Conservation (phyloP, 2,329 filamentous ascomycete species). For the Cytospora paraplurivora region DNA sequence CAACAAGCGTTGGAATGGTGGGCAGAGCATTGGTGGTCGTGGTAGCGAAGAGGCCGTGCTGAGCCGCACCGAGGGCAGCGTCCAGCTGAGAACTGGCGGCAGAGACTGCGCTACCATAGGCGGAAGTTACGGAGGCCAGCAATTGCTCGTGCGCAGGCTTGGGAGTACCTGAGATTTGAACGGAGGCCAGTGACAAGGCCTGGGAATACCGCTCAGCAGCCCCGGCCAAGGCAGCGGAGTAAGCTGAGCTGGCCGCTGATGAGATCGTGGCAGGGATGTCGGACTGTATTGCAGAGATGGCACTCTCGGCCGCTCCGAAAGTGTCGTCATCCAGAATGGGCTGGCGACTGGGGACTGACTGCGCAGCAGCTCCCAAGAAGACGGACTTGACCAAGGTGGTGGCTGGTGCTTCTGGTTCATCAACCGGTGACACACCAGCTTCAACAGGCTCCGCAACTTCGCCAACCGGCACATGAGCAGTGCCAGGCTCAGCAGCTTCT, state of each 20-base stretch:
- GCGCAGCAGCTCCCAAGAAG: slow-evolving; percentile 54
- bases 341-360: slow-evolving; percentile 50
- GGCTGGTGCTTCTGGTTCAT: slow-evolving; percentile 31
- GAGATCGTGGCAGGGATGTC: slow-evolving; percentile 36
- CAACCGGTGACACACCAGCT: slow-evolving; percentile 24
- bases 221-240: slow-evolving; percentile 64
- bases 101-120: slow-evolving; percentile 66
- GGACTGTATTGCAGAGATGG: slow-evolving; percentile 39
- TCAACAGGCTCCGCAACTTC: slow-evolving; percentile 28
- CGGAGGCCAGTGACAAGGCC: slow-evolving; percentile 68
- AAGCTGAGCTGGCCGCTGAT: slow-evolving; percentile 46
- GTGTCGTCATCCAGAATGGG: slow-evolving; percentile 54
- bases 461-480: slow-evolving; percentile 30
- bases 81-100: slow-evolving; percentile 63
- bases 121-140: slow-evolving; percentile 67
- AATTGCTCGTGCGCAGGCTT: slow-evolving; percentile 71
- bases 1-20: slow-evolving; percentile 43
- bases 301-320: slow-evolving; percentile 42
- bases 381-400: slow-evolving; percentile 47
- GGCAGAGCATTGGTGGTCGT: slow-evolving; percentile 43
- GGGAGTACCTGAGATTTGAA: slow-evolving; percentile 67
- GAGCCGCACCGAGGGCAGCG: slow-evolving; percentile 56
- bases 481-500: slow-evolving; percentile 32
- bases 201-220: slow-evolving; percentile 70
- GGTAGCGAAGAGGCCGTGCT: slow-evolving; percentile 51